phyloP scores from a whole-genome alignment of 306 rosid genomes.

The Styphnolobium japonicum region DNA sequence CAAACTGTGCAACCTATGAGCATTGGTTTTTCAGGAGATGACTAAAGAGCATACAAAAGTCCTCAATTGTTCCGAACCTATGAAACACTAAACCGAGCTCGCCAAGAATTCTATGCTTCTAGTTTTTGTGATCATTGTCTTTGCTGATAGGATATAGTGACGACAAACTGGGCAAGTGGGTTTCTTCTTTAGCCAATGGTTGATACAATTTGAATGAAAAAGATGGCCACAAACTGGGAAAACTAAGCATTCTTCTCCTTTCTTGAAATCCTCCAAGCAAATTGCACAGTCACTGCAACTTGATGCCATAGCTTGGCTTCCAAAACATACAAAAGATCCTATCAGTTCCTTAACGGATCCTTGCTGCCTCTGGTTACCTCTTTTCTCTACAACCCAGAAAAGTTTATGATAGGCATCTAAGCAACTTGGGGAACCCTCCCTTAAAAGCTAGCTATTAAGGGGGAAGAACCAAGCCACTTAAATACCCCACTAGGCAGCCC shows the following conservation, averaged over 20 bases:
- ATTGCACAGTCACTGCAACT: conserved; percentile 39
- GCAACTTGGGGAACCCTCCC: too few relatives aligned
- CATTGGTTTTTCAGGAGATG: neutral
- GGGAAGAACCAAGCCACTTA: too few relatives aligned
- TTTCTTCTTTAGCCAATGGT: conserved; percentile 40
- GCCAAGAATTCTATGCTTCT: neutral
- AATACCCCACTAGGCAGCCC: too few relatives aligned
- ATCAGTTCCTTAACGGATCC: neutral
- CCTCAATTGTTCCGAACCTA: neutral
- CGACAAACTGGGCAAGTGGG: conserved; percentile 62
- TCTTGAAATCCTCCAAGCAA: conserved; percentile 52
- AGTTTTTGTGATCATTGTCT: neutral
- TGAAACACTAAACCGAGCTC: neutral
- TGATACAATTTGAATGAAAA: conserved; percentile 51
- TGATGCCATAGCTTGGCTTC: neutral
- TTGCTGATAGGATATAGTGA: conserved; percentile 1
- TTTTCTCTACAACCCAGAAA: conserved; percentile 9
- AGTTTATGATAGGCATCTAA: too few relatives aligned
- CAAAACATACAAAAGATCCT: neutral
- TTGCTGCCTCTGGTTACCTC: neutral
- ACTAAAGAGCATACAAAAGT: neutral
- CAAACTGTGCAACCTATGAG: neutral
- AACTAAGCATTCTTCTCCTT: conserved; percentile 39
- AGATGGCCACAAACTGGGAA: conserved; percentile 48
- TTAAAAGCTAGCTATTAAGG: too few relatives aligned